Base-by-base conservation (phyloP, 148 eudicot species). In the Arctostaphylos glauca region DNA sequence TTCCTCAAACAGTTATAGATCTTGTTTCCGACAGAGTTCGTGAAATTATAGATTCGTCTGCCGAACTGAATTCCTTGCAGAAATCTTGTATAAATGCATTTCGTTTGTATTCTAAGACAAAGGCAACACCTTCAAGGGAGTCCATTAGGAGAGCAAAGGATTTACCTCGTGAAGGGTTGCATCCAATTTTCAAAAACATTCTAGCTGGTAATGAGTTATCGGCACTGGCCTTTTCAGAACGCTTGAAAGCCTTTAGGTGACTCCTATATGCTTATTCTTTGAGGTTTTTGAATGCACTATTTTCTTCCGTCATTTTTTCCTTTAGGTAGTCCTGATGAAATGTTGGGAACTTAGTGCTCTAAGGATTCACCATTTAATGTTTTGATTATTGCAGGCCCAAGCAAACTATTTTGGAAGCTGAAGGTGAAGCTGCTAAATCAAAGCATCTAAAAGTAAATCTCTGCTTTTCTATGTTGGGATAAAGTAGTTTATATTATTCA, bases 401-500 rank as follows among this genome's bases (percentile, higher is more conserved):
- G 92, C 98, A 96, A 89, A 96, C 97, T 16, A 84, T 96, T 81
- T 84, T 96, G 89, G 99, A 96, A 85, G 93, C 97, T 84, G 98
- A 94, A 87, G 99, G 98, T 80, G 96, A 88, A 82, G 91, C 87
- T 85, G 93, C 94, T 70, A 93, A 87, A 84, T 86, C 94, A 76
- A 96, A 93, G 85, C 87, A 89, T 81, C 82, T 58, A 7, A 59
- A 87, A 83, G 98, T 93, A 91, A 88, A 66, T 31, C 41, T 60
- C 41, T 77, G 59, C 70, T 84, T 49, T 31, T 43, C 46, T 21
- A 46, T 59, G 38, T 83, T 44, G 4, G 7, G 58, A 31, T 62
- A 54, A 13, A 77, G 21, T 18, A 23, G 64, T 8, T 52, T 71
- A 10, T 62, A 41, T 44, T 0, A 16, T 50, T 15, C 46, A 21